Evolutionary conservation across 345 rosid genomes (phyloP).

Genomic region (Anastatica hierochuntica): DNA sequence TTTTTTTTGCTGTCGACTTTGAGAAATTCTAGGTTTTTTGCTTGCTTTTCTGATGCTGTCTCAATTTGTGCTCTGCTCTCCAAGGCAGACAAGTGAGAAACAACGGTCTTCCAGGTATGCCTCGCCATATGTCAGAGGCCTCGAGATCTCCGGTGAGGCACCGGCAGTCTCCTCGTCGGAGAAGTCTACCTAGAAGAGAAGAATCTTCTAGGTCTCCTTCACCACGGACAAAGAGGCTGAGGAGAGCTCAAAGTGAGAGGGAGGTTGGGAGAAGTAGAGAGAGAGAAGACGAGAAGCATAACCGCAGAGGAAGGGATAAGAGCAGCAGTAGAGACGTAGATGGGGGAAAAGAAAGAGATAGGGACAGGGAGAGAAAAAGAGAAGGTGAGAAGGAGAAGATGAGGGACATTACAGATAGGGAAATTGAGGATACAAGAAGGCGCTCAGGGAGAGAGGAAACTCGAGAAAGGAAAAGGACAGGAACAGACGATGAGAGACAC

Average conservation of each 20-base stretch:
- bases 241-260: conserved; percentile 43
- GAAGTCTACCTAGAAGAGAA: conserved; percentile 33
- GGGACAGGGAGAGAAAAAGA: conserved; percentile 29
- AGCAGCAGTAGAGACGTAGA: conserved; percentile 25
- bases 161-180: conserved; percentile 34
- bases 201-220: conserved; percentile 60
- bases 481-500: conserved; percentile 42
- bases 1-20: background rate
- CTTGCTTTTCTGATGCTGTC: conserved; percentile 7
- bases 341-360: conserved; percentile 10
- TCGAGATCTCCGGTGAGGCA: conserved; percentile 39
- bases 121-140: conserved; percentile 26
- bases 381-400: conserved; percentile 4
- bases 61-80: background rate
- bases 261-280: conserved; percentile 38
- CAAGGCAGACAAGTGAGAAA: background rate
- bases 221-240: conserved; percentile 53
- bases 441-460: conserved; percentile 50
- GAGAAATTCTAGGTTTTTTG: background rate
- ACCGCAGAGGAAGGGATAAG: conserved; percentile 38
- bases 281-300: conserved; percentile 37
- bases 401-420: conserved; percentile 36
- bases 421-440: conserved; percentile 37
- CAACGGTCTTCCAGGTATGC: conserved; percentile 30
- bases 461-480: conserved; percentile 37